Evolutionary conservation across 2,329 filamentous ascomycete genomes (phyloP).

Genomic region (Clonostachys sp.): DNA sequence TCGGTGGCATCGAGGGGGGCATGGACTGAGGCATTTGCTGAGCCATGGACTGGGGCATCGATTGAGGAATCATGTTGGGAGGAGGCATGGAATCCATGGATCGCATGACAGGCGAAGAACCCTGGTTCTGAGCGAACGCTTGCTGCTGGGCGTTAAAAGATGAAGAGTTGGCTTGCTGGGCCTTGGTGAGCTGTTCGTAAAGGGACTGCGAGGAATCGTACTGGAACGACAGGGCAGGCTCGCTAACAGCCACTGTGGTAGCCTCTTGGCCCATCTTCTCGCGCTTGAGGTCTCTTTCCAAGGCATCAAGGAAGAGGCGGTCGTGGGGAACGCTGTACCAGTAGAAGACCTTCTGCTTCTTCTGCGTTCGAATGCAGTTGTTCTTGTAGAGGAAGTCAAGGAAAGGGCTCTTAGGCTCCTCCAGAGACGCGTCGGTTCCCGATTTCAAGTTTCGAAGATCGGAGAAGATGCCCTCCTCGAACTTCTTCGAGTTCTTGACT

Average conservation of each 20-base stretch:
- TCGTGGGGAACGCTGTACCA: conserved; percentile 99
- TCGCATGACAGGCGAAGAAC: conserved; percentile 83
- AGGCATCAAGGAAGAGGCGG: conserved; percentile 90
- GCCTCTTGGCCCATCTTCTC: conserved; percentile 99
- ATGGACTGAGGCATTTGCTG: conserved; percentile 54
- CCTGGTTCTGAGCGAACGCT: conserved; percentile 70
- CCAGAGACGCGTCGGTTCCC: conserved; percentile 93
- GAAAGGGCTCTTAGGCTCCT: conserved; percentile 98
- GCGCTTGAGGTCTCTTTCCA: conserved; percentile 95
- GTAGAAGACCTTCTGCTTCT: conserved; percentile 99
- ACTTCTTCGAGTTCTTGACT: conserved; percentile 99
- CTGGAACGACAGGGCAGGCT: conserved; percentile 96
- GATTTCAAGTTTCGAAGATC: conserved; percentile 97
- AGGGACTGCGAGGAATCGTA: conserved; percentile 99
- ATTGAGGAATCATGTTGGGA: conserved; percentile 66
- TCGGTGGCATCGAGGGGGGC: conserved; percentile 18
- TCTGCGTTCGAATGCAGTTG: conserved; percentile 99
- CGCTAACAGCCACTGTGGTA: conserved; percentile 92
- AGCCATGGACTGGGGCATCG: conserved; percentile 21
- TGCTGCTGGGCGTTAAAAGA: conserved; percentile 83
- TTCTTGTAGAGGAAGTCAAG: conserved; percentile 99
- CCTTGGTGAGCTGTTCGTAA: conserved; percentile 98
- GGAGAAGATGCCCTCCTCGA: conserved; percentile 99
- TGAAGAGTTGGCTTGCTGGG: conserved; percentile 96
- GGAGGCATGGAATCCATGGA: conserved; percentile 93